Base-by-base conservation (phyloP, 345 rosid species). In the Erucastrum elatum region DNA sequence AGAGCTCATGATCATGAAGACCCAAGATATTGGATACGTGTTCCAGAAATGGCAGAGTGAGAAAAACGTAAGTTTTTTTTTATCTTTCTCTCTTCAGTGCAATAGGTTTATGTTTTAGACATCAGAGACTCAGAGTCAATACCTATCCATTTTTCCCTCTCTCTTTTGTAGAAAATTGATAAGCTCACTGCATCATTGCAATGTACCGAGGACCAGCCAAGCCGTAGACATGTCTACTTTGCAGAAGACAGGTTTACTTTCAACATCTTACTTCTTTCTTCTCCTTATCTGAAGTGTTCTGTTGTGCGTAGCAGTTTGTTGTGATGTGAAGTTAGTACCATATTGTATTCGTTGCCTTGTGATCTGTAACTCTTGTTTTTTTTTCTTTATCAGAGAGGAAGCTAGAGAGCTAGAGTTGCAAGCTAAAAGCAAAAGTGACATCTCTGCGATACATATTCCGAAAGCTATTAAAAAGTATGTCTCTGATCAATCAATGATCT, bases 1-100 rank as follows among this genome's bases (percentile, higher is more conserved):
- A 69, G 97, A 92, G 78, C 90, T 92, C 63, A 83, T 87, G 92
- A 9, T 90, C 64, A 94, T 92, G 98, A 92, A 92, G 84, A 92
- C 98, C 0, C 98, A 90, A 74, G 98, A 94, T 79, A 81, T 89
- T 26, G 98, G 98, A 62, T 94, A 94, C 73, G 75, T 94, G 66
- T 86, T 87, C 76, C 95, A 90, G 72, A 94, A 90, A 71, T 66
- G 88, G 83, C 98, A 94, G 80, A 88, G 89, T 68, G 98, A 94
- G 83, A 90, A 86, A 58, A 90, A 86, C 83, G 97, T 89, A 66
- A 56, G 74, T n/a, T n/a, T n/a, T n/a, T n/a, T n/a, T 25, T 3
- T 27, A 9, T 56, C 12, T 21, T 51, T 74, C 12, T 13, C 58
- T 69, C 5, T 51, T 13, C 58, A 30, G 4, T 53, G 41, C 71